These are phyloP conservation scores for Gnomoniopsis sp. DNA, from an alignment of 2,329 filamentous ascomycete genomes.

Conservation along the genomic window DNA sequence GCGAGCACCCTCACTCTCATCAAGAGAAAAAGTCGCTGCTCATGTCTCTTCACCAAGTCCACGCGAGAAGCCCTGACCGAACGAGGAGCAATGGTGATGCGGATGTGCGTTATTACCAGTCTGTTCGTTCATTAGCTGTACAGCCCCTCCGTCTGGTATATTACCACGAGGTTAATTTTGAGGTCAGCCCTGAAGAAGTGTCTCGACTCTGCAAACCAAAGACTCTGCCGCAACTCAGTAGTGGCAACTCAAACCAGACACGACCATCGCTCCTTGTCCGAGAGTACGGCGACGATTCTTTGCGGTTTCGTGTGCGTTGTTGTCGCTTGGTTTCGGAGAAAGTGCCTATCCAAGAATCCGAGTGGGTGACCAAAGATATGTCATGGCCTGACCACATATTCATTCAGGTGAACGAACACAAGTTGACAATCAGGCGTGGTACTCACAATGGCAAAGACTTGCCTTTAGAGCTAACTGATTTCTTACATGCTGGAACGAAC, in stretches of 20 bases:
- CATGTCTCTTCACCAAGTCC: conserved; percentile 44
- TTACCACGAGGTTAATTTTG: conserved; percentile 45
- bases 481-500: conserved; percentile 59
- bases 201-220: conserved; percentile 32
- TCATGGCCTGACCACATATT: conserved; percentile 70
- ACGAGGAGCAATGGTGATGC: conserved; percentile 25
- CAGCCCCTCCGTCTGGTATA: conserved; percentile 36
- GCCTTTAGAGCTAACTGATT: conserved; percentile 68
- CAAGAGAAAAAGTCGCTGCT: conserved; percentile 39
- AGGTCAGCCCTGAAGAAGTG: conserved; percentile 34
- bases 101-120: conserved; percentile 51
- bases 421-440: conserved; percentile 61
- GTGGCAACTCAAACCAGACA: not conserved
- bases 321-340: conserved; percentile 33
- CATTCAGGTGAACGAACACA: conserved; percentile 61
- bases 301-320: conserved; percentile 68
- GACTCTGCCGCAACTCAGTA: conserved; percentile 23
- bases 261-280: conserved; percentile 30
- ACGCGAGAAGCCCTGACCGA: conserved; percentile 45
- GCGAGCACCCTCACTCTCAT: conserved; percentile 39
- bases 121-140: conserved; percentile 48
- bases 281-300: conserved; percentile 47
- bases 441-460: conserved; percentile 72
- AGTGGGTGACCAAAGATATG: conserved; percentile 64
- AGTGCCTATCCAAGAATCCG: conserved; percentile 35